phyloP scores from a whole-genome alignment of 257 asterid species.

The Capsicum baccatum region DNA sequence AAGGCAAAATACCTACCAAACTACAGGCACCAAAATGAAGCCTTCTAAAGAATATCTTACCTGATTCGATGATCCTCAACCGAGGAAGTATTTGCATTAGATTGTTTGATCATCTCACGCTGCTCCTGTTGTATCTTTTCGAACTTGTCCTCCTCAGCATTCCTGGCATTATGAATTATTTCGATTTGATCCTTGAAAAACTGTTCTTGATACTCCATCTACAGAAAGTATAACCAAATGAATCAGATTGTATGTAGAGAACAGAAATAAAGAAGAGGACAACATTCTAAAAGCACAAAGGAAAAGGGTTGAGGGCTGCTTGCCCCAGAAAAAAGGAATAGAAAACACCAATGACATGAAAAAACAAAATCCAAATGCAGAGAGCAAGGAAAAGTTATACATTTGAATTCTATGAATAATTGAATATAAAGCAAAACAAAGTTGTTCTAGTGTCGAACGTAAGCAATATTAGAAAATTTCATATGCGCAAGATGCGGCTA shows the following conservation, averaged over 20 bases:
- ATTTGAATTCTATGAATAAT: background rate
- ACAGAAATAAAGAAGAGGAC: background rate
- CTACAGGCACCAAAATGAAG: background rate
- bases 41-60: background rate
- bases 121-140: slow-evolving; percentile 26
- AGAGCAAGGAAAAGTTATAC: background rate
- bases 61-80: slow-evolving; percentile 21
- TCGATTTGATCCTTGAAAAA: slow-evolving; percentile 16
- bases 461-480: background rate
- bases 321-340: background rate
- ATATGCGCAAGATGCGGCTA: background rate
- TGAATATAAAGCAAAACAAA: background rate
- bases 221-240: background rate
- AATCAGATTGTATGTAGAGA: background rate
- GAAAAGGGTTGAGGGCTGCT: background rate
- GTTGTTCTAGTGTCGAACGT: background rate
- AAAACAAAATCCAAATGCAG: background rate
- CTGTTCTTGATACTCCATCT: slow-evolving; percentile 28
- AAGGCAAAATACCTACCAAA: background rate
- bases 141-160: slow-evolving; percentile 16
- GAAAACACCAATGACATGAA: background rate
- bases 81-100: slow-evolving; percentile 15
- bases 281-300: background rate
- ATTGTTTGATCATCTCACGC: slow-evolving; percentile 9
- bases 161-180: background rate